Base-by-base conservation (phyloP, 1,139 yeast species). In the Geotrichum candidum region DNA sequence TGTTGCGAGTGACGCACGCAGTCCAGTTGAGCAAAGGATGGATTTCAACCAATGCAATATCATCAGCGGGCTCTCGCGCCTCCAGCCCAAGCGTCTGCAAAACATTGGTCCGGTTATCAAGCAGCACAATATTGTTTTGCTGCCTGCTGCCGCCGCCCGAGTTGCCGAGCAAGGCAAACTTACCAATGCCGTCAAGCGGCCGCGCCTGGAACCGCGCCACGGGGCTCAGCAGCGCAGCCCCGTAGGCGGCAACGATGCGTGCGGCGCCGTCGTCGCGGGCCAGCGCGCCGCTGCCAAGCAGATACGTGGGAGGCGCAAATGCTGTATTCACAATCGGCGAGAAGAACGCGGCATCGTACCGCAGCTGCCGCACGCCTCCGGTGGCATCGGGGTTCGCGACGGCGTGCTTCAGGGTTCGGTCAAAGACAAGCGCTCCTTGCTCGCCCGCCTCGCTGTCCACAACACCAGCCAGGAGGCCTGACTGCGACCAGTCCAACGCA, bases 1-100 rank as follows among this genome's bases (percentile, higher is more conserved):
- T 51, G 46, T 38, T 52, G 5, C 53, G 23, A 1, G 35, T n/a
- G 13, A 57, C 22, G 23, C 51, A 48, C 7, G 55, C 52, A 27
- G 51, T n/a, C 61, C 61, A 54, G 41, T 51, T 54, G 25, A 29
- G 53, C 10, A 53, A 50, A 15, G 56, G 57, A 25, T 53, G 56
- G 18, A 58, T 46, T 33, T 35, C 22, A 11, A 53, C 57, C 52
- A 56, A 13, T 5, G 53, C 22, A 29, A 56, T 18, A 23, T 29
- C 38, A 29, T 27, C 41, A 1, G 52, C 22, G n/a, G 53, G 33
- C 1, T 41, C 48, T 9, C 48, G 23, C 18, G n/a, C 10, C 6
- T 13, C 13, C 1, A 15, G 25, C 29, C 35, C 45, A 9, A 56
- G 35, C 7, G 48, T 51, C n/a, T 29, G 41, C 31, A 51, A 18